Base-by-base conservation (phyloP, 805 yeast species). In the Ogataea wickerhamii region DNA sequence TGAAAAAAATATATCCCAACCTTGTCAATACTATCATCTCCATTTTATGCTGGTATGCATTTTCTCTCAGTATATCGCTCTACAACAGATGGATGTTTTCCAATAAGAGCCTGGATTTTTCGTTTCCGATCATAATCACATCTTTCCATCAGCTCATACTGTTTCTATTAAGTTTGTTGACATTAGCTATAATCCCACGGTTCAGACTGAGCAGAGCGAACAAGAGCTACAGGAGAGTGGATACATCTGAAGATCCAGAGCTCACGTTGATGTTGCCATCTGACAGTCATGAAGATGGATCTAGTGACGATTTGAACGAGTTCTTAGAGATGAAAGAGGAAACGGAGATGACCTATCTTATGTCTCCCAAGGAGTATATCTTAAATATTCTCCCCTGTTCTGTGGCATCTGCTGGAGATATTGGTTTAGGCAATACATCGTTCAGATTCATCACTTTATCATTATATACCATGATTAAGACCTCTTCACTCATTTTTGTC, bases 21-120 rank as follows among this genome's bases (percentile, higher is more conserved):
- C 24, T 56, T 6, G 53, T 52, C 4, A 48, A 51, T 8, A 58
- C 57, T 12, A 19, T 53, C 2, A 5, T 44, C 4, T 56, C 67
- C 4, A 64, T 63, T 28, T 10, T 55, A 18, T 41, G 56, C 19
- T 85, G 93, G 94, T 85, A 82, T 49, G 41, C 71, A 13, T 81
- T 82, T 42, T 80, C 89, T 5, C 66, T 84, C 40, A 63, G 84
- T 13, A 76, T 85, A 14, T 80, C 89, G 6, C 61, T 86, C 21
- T 93, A 91, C 66, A 93, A 93, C 68, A 89, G 89, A 65, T 88
- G 97, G 97, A 91, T 91, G 97, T 93, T 91, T 66, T 89, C 91
- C 27, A 70, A 49, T 38, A 57, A 74, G 7, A 83, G 87, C 14
- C 67, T 89, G 39, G 77, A 85, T 55, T 82, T 93, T 52, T 75